phyloP scores from a whole-genome alignment of 495 filamentous ascomycete species.

The Penicillium cosmopolitanum region DNA sequence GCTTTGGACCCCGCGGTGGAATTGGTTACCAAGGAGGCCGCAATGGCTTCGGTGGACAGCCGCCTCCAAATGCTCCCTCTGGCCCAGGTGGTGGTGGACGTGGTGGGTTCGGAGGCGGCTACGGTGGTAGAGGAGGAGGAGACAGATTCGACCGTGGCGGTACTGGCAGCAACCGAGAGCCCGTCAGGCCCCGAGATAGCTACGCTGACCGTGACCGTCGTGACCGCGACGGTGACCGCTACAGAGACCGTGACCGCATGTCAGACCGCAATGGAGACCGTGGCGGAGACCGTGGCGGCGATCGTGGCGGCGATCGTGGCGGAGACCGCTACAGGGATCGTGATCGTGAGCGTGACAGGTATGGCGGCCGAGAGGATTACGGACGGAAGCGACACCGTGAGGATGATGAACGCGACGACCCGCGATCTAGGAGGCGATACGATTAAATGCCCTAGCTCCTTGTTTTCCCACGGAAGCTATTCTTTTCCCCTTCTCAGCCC shows the following conservation, averaged over 20 bases:
- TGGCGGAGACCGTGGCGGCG: constrained; percentile 48
- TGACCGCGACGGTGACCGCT: constrained; percentile 59
- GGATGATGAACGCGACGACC: constrained; percentile 71
- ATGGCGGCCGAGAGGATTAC: constrained; percentile 15
- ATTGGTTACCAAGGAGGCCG: constrained; percentile 64
- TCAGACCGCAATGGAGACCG: constrained; percentile 29
- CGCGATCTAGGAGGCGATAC: constrained; percentile 79
- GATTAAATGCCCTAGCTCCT: constrained; percentile 23
- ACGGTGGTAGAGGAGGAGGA: constrained; percentile 35
- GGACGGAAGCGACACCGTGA: constrained; percentile 49
- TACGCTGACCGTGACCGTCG: constrained; percentile 58
- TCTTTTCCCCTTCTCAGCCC: constrained; percentile 26
- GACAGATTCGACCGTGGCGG: constrained; percentile 53
- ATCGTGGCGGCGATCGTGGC: constrained; percentile 41
- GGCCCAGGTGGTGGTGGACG: constrained; percentile 70
- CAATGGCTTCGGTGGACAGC: constrained; percentile 62
- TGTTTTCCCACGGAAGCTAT: constrained; percentile 19
- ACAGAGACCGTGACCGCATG: constrained; percentile 54
- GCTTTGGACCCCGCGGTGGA: constrained; percentile 62
- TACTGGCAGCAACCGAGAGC: constrained; percentile 59
- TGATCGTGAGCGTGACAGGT: constrained; percentile 18
- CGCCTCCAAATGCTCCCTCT: constrained; percentile 78
- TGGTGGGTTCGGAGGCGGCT: constrained; percentile 51
- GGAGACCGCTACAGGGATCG: constrained; percentile 50
- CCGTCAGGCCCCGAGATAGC: constrained; percentile 52